Conservation (phyloP, 1,284 basidiomycete species). For the Leccinum pachyderme region DNA sequence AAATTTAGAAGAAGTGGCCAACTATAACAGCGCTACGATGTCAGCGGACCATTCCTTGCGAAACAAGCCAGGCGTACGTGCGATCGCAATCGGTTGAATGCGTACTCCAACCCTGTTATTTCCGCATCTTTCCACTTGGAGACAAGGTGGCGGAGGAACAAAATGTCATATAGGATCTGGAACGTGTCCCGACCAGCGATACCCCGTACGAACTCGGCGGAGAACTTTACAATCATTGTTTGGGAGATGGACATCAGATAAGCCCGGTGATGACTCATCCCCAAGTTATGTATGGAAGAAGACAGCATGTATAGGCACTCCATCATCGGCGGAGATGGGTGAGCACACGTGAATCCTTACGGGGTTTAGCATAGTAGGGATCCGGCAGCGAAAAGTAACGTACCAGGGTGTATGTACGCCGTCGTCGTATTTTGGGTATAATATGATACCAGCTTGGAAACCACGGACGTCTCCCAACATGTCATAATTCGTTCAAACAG, state of each 20-base stretch:
- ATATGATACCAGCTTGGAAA: constrained; percentile 36
- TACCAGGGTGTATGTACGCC: constrained; percentile 12
- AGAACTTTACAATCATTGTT: constrained; percentile 38
- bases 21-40: constrained; percentile 12
- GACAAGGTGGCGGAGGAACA: constrained; percentile 47
- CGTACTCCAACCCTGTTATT: constrained; percentile 27
- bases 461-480: constrained; percentile 47
- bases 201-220: constrained; percentile 40
- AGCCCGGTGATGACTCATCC: constrained; percentile 39
- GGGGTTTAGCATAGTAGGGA: constrained; percentile 14
- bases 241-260: constrained; percentile 35
- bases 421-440: constrained; percentile 17
- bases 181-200: constrained; percentile 31
- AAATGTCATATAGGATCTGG: constrained; percentile 46
- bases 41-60: constrained; percentile 3
- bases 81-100: constrained; percentile 23
- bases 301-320: constrained; percentile 56
- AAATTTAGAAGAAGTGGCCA: constrained; percentile 6
- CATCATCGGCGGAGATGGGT: constrained; percentile 54
- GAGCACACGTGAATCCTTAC: constrained; percentile 24
- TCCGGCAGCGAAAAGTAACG: constrained; percentile 3
- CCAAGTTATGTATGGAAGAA: constrained; percentile 52
- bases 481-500: constrained; percentile 46
- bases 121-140: constrained; percentile 35
- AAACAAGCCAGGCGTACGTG: constrained; percentile 14